These are phyloP conservation scores for Tolypocladium nubicola DNA, from an alignment of 2,329 filamentous ascomycete species.

Conservation along the genomic window DNA sequence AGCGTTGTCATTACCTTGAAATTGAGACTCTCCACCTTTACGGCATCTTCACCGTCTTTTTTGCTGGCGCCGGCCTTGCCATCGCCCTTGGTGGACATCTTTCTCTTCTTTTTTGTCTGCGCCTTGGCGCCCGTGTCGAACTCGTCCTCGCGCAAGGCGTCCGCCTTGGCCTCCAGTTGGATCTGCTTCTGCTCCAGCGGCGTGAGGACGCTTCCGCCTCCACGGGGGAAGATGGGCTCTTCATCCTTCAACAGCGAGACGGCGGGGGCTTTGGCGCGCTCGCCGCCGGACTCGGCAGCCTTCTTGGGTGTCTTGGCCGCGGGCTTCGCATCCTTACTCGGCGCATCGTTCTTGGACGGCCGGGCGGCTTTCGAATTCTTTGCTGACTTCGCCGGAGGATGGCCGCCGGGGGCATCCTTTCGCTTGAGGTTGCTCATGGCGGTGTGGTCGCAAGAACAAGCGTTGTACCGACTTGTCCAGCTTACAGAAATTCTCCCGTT, in stretches of 20 bases:
- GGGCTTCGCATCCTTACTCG: constrained; percentile 18
- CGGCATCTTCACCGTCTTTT: constrained; percentile 35
- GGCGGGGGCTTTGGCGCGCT: constrained; percentile 21
- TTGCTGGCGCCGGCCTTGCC: constrained; percentile 40
- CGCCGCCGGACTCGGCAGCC: constrained; percentile 15
- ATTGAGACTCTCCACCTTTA: constrained; percentile 78
- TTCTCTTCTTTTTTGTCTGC: constrained; percentile 45
- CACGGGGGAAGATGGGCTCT: constrained; percentile 83
- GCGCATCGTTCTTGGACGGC: constrained; percentile 34
- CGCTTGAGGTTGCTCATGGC: constrained; percentile 47
- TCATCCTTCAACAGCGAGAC: constrained; percentile 56
- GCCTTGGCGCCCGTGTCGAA: constrained; percentile 38
- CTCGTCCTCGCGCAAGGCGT: constrained; percentile 82
- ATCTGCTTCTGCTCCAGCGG: constrained; percentile 96
- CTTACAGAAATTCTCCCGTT: not conserved
- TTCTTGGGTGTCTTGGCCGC: constrained; percentile 18
- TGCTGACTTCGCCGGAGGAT: constrained; percentile 36
- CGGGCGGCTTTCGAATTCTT: constrained; percentile 34
- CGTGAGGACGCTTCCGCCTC: constrained; percentile 81
- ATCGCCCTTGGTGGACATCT: constrained; percentile 38
- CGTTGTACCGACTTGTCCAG: not conserved
- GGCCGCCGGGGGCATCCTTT: constrained; percentile 44
- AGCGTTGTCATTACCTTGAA: constrained; percentile 56
- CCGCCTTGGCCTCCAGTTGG: constrained; percentile 80
- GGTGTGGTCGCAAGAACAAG: constrained; percentile 9